Base-by-base conservation (phyloP, 306 rosid species). In the Cucumis cinereus region DNA sequence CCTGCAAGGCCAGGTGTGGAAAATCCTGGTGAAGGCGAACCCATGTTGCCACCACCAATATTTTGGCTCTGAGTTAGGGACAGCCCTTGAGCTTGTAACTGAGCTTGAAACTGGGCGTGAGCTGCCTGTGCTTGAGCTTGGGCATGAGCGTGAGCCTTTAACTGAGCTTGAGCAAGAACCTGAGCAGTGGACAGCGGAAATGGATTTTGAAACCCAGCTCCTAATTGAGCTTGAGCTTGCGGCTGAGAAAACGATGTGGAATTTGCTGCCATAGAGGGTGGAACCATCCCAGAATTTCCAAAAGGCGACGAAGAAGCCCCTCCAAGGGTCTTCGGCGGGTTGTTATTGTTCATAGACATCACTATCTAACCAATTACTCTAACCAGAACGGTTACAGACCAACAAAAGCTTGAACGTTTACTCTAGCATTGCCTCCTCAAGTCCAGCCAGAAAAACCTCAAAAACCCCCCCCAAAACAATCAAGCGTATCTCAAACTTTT, bases 61-160 rank as follows among this genome's bases (percentile, higher is more conserved):
- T 77, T 77, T 77, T 85, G 99, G 53, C 71, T 85, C 85, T 87
- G 97, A 80, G 78, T 85, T 54, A 90, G 83, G 62, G 88, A 73
- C 86, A 93, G 75, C 4, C 93, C 97, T 75, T 91, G 98, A 77
- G 98, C 97, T 73, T 94, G 98, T 60, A 94, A 85, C 75, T 94
- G 98, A 74, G 99, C 99, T 77, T 95, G 99, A 54, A 89, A 81
- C 52, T 94, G 97, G 49, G 96, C 97, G 8, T 91, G 97, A 60
- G 87, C 93, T 3, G 87, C 90, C 45, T 85, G 90, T 1, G 87
- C 90, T 52, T 85, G 90, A 20, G 85, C 94, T 74, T 91, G 96
- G 68, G 87, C 97, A 10, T 87, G 90, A 16, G 92, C 97, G 5
- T 87, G 90, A 11, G 93, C 94, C 79, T 95, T 89, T 9, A 91